phyloP scores from a whole-genome alignment of 768 basidiomycete genomes.

The Dioszegia crocea region DNA sequence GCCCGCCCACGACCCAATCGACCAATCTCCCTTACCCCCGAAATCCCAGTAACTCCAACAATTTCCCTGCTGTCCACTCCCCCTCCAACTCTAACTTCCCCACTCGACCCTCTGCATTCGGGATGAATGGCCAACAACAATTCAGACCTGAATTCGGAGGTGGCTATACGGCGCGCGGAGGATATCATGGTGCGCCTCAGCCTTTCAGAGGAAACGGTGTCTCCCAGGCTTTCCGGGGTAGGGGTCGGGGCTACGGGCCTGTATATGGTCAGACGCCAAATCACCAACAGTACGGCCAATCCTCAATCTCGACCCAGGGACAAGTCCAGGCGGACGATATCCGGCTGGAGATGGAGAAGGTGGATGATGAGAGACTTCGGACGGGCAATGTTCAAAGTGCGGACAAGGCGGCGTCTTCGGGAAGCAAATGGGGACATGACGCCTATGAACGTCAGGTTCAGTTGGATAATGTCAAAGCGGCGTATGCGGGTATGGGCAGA shows the following conservation, averaged over 20 bases:
- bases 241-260: slow-evolving; percentile 10
- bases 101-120: too few relatives aligned
- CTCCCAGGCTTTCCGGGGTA: slow-evolving; percentile 44
- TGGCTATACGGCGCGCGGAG: slow-evolving; percentile 36
- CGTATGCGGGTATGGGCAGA: slow-evolving; percentile 11
- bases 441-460: slow-evolving; percentile 28
- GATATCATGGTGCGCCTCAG: slow-evolving; percentile 60
- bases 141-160: slow-evolving; percentile 38
- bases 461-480: neutral
- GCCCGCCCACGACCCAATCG: too few relatives aligned
- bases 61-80: too few relatives aligned
- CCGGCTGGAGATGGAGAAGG: slow-evolving; percentile 22
- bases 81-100: too few relatives aligned
- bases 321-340: slow-evolving; percentile 6
- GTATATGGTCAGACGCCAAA: neutral
- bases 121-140: slow-evolving; percentile 85
- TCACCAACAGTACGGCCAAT: neutral
- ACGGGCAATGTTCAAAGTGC: too few relatives aligned
- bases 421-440: slow-evolving; percentile 47
- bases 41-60: too few relatives aligned
- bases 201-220: slow-evolving; percentile 17
- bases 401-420: too few relatives aligned
- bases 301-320: too few relatives aligned
- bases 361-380: slow-evolving; percentile 16
- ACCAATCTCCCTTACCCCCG: too few relatives aligned